Base-by-base conservation (phyloP, 2,329 filamentous ascomycete species). In the Aureobasidium mangrovei region DNA sequence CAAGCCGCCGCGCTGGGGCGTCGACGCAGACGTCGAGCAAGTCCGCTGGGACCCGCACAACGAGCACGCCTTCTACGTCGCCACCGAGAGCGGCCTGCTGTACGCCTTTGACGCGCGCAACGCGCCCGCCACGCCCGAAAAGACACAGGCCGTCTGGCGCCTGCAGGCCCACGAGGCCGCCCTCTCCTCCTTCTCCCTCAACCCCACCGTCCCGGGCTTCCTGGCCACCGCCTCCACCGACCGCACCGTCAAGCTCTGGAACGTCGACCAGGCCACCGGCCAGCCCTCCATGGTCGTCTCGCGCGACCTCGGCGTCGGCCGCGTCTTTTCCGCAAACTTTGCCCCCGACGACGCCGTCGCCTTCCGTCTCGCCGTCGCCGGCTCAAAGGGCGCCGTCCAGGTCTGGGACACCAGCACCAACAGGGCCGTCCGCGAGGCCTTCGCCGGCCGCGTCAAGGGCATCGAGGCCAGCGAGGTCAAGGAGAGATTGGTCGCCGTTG, bases 361-460 rank as follows among this genome's bases (percentile, higher is more conserved):
- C 27, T 98, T 97, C 78, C 80, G 93, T 53, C 77, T 98, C 42
- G 88, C 91, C 2, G 89, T 98, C 18, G 93, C 91, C 5, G 93
- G 93, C 54, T 97, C 91, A 76, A 94, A 94, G 74, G 93, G 93
- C 43, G 81, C 82, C 35, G 83, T 97, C 66, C 88, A 95, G 68
- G 84, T 98, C 52, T 98, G 93, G 93, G 91, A 97, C 70, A 96
- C 93, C 26, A 85, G 88, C 69, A 98, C 93, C 55, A 98, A 98
- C 68, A 82, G 81, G 10, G 85, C 86, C 28, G 89, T 98, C 32
- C 82, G 93, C 56, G 80, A 85, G 59, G 84, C 86, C 1, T 98
- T 98, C 73, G 89, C 86, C 35, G 81, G 75, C 64, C 84, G 82
- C 56, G 38, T 51, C 47, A 78, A 61, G 57, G 67, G 81, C 35